A percentile compares a stretch with the other conserved stretches of the same genome.
These are phyloP conservation scores for Lichtheimia hyalospora DNA, from an alignment of 371 early-diverging fungal species.

Conservation along the genomic window DNA sequence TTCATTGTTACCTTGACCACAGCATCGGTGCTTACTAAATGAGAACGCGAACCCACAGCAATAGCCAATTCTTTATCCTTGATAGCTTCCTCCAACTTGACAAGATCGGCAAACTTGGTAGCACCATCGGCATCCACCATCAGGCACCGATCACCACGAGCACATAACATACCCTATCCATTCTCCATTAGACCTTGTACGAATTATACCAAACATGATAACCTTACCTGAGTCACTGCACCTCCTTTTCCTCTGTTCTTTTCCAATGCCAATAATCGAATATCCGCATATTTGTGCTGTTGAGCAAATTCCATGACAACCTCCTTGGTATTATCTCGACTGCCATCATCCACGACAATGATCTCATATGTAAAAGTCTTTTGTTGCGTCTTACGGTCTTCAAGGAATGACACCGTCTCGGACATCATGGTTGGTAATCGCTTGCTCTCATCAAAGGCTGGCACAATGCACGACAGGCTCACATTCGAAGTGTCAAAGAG, in stretches of 20 bases:
- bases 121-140: constrained; percentile 98
- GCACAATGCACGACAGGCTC: constrained; percentile 82
- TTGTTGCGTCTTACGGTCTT: constrained; percentile 38
- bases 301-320: constrained; percentile 71
- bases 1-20: constrained; percentile 82
- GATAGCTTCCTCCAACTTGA: constrained; percentile 53
- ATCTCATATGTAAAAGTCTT: constrained; percentile 74
- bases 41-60: constrained; percentile 89
- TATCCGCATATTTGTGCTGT: constrained; percentile 46
- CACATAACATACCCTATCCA: constrained; percentile 75
- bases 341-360: constrained; percentile 91
- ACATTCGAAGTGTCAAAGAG: constrained; percentile 52
- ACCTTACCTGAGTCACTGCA: constrained; percentile 83
- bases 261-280: constrained; percentile 77
- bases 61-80: constrained; percentile 52
- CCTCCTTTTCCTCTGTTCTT: constrained; percentile 95
- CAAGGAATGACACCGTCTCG: constrained; percentile 73
- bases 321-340: constrained; percentile 72
- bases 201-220: background rate
- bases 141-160: constrained; percentile 77
- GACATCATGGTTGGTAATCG: constrained; percentile 84
- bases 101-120: constrained; percentile 84
- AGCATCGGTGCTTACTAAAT: constrained; percentile 84
- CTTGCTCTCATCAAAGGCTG: constrained; percentile 89
- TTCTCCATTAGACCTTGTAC: background rate